Evolutionary conservation across 495 filamentous ascomycete genomes (phyloP), one percentile per base, ranked within the genome.

Genomic region (Neurospora sp.): DNA sequence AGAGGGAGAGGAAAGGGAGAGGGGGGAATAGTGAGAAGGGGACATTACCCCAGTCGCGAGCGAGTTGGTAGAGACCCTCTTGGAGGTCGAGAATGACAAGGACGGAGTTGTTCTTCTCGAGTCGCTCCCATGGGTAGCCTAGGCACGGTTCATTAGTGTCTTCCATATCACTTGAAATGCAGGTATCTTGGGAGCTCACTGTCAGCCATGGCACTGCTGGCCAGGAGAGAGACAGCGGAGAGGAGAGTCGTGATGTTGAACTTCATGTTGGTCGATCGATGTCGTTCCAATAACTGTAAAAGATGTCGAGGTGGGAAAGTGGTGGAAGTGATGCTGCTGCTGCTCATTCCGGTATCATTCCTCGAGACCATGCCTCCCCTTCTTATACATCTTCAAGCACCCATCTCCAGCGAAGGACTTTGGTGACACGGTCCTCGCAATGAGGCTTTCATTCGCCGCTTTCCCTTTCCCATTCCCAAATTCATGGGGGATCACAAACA

Each of bases 21-120:
- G 40, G 40, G 14, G n/a, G 16, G 31, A 27, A 12, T 5, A 40
- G 39, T n/a, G 11, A 14, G 39, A 40, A 40, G 71, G 14, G 16
- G 5, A 37, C 11, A 16, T 11, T 70, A 76, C 74, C 78, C 76
- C 82, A 91, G 83, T 94, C 92, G 35, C 91, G 88, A 42, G 89
- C 89, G 14, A 92, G 76, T 70, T 85, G 82, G 78, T 88, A 88
- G 27, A 94, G 89, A 41, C 92, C 92, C 74, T 91, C 86, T 79
- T 93, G 91, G 75, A 91, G 86, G 79, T 94, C 92, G 72, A 93
- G 86, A 73, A 93, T 85, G 39, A 94, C 81, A 37, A 94, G 87
- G 44, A 79, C 76, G 1, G 79, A 74, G 46, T 81, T 70, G 74
- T 79, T 72, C 70, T 77, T 77, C 9, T 79, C 66, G 44, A 81